Evolutionary conservation across 371 early-diverging fungal genomes (phyloP), one percentile per base, ranked within the genome.

Genomic region (Apophysomyces variabilis): DNA sequence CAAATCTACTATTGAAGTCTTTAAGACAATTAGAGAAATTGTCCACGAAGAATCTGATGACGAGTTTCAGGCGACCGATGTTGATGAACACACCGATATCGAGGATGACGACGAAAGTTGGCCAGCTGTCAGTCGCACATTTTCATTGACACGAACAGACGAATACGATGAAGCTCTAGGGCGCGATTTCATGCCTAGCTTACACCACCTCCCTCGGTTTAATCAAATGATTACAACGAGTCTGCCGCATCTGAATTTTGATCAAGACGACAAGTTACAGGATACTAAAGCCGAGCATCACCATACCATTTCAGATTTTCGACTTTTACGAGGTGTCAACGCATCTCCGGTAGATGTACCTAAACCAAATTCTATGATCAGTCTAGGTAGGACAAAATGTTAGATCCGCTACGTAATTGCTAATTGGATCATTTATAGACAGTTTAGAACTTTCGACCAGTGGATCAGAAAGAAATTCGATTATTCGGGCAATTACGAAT

Each of bases 401-500:
- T 18, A 47, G 1, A 21, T 50, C 7, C 21, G 5, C 9, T 4
- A 9, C 8, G 16, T n/a, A n/a, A 21, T 21, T 21, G 54, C 21
- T 50, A 3, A 21, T 18, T 7, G 16, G 8, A 5, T 50, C 1
- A n/a, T 8, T 26, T 50, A 11, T 11, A 50, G 54, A 50, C 21
- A 62, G 26, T 45, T 7, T 76, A 8, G 79, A 79, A n/a, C 67
- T 74, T 61, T 66, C 76, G 1, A 61, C 72, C 0, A 65, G 67
- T 58, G 70, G 65, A 11, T 63, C 61, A 39, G 75, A 82, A 58
- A 67, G 84, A 16, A 78, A 79, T 18, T 92, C 93, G 0, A 81
- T 93, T 47, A 87, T 95, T 76, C 88, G 89, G 72, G 90, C 94
- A 0, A 75, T 94, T 8, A 83, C 93, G 6, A 91, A 85, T 43